Evolutionary conservation across 2,329 filamentous ascomycete genomes (phyloP).

Genomic region (Colletotrichum lini): DNA sequence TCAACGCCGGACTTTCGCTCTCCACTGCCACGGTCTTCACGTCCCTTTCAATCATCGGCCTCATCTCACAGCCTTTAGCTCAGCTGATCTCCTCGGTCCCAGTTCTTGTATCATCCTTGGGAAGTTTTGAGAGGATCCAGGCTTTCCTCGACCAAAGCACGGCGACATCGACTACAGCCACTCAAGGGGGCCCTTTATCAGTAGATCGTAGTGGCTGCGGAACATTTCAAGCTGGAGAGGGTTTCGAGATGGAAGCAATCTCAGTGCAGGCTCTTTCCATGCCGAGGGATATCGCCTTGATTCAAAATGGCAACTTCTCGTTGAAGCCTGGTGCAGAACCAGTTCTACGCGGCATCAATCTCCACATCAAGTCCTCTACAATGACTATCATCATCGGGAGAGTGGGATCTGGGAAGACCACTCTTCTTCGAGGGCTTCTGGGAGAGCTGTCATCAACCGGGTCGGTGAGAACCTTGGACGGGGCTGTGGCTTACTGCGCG

Average conservation of each 20-base stretch:
- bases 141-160: slow-evolving; percentile 24
- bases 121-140: slow-evolving; percentile 46
- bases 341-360: slow-evolving; percentile 24
- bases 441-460: slow-evolving; percentile 38
- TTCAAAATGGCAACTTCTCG: slow-evolving; percentile 17
- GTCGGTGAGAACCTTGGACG: not conserved
- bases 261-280: not conserved
- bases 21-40: slow-evolving; percentile 44
- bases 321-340: slow-evolving; percentile 18
- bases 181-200: not conserved
- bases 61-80: slow-evolving; percentile 44
- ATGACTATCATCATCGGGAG: slow-evolving; percentile 43
- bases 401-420: slow-evolving; percentile 44
- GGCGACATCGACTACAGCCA: not conserved
- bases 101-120: slow-evolving; percentile 44
- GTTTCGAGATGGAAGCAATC: not conserved
- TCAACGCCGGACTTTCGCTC: slow-evolving; percentile 15
- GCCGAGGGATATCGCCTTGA: not conserved
- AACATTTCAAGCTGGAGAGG: too few relatives aligned
- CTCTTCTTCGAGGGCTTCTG: slow-evolving; percentile 37
- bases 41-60: slow-evolving; percentile 45
- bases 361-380: slow-evolving; percentile 16
- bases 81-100: slow-evolving; percentile 45
- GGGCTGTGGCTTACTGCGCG: slow-evolving; percentile 44
- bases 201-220: not conserved